Evolutionary conservation across 1,139 yeast genomes (phyloP).

Genomic region (Candida sanyaensis): DNA sequence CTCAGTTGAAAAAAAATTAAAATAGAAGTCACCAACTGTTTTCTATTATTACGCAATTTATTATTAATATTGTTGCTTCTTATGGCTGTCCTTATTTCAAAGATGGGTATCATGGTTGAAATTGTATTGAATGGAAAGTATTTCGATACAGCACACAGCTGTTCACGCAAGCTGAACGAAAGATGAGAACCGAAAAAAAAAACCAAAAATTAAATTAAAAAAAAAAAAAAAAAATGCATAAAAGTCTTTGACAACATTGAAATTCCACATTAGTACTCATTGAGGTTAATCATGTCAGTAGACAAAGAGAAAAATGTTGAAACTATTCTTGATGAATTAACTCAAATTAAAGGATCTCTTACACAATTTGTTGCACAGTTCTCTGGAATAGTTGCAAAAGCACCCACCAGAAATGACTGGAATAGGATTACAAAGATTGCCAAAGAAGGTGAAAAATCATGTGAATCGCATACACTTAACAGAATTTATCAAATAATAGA

Average conservation of each 20-base stretch:
- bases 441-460: constrained; percentile 1
- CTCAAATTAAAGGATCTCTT: constrained; percentile 44
- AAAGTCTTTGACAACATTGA: neutral
- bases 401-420: constrained; percentile 35
- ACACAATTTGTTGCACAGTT: constrained; percentile 48
- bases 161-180: too few relatives aligned
- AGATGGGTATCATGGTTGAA: too few relatives aligned
- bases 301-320: neutral
- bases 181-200: too few relatives aligned
- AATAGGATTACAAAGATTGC: constrained; percentile 16
- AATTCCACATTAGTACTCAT: neutral
- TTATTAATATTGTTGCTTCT: too few relatives aligned
- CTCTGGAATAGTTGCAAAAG: constrained; percentile 29
- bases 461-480: constrained; percentile 12
- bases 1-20: too few relatives aligned
- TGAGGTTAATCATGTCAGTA: neutral
- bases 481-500: constrained; percentile 20
- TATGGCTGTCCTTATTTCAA: too few relatives aligned
- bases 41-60: too few relatives aligned
- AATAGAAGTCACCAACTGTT: too few relatives aligned
- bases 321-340: constrained; percentile 31
- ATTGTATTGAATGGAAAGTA: too few relatives aligned
- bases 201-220: too few relatives aligned
- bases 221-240: neutral
- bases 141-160: too few relatives aligned